Evolutionary conservation across 805 yeast genomes (phyloP).

Genomic region (Saccharomyces eubayanus): DNA sequence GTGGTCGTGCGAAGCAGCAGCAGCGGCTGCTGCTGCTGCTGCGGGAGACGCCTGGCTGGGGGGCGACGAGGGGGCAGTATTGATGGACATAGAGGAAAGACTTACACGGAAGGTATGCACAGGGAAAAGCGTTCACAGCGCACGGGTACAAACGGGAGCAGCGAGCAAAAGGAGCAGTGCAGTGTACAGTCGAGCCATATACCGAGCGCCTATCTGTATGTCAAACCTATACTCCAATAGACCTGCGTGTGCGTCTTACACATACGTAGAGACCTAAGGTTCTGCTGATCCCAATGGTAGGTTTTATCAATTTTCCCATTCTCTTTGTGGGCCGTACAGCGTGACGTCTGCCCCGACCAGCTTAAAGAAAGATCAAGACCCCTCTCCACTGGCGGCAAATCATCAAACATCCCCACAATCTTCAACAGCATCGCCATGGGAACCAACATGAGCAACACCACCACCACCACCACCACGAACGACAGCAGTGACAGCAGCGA

Average conservation of each 20-base stretch:
- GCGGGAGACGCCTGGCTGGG: not conserved
- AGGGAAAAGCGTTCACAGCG: not conserved
- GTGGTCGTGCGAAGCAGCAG: not conserved
- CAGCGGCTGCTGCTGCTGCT: not conserved
- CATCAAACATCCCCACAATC: not conserved
- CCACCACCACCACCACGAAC: slow-evolving; percentile 46
- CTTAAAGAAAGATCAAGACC: not conserved
- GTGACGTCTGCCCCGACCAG: not conserved
- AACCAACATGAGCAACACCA: slow-evolving; percentile 34
- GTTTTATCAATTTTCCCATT: not conserved
- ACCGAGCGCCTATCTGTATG: not conserved
- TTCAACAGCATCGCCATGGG: not conserved
- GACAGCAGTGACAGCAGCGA: too few relatives aligned
- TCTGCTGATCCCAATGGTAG: not conserved
- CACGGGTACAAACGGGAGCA: not conserved
- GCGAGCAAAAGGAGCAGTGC: not conserved
- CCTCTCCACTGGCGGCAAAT: not conserved
- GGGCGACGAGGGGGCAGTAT: not conserved
- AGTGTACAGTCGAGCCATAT: not conserved
- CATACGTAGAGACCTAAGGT: not conserved
- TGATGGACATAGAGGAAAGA: not conserved
- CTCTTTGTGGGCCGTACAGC: not conserved
- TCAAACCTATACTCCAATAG: not conserved
- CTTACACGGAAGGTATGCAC: not conserved
- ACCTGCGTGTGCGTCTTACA: not conserved